These are phyloP conservation scores for Xeromyces bisporus DNA, from an alignment of 495 filamentous ascomycete species.

Conservation along the genomic window DNA sequence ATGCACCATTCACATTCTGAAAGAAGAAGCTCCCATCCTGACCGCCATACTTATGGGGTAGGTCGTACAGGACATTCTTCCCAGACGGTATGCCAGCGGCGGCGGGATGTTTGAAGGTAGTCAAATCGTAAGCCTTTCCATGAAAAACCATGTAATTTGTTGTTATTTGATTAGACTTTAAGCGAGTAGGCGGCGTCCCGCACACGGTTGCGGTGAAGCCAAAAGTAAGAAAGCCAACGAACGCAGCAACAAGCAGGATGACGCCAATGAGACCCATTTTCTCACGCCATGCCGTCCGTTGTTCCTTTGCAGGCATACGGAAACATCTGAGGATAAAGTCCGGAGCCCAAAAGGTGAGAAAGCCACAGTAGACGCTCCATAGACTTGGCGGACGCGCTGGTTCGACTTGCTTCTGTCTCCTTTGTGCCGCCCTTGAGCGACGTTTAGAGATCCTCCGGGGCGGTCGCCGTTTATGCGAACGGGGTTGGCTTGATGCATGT, in stretches of 20 bases:
- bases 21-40: slow-evolving; percentile 93
- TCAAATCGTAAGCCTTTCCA: slow-evolving; percentile 70
- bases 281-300: slow-evolving; percentile 91
- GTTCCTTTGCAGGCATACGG: slow-evolving; percentile 72
- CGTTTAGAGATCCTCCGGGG: slow-evolving; percentile 32
- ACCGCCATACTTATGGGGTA: slow-evolving; percentile 63
- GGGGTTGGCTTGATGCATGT: slow-evolving; percentile 24
- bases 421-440: slow-evolving; percentile 38
- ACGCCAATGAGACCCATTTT: slow-evolving; percentile 96
- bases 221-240: slow-evolving; percentile 94
- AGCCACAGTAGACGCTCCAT: slow-evolving; percentile 88
- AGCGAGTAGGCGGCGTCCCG: slow-evolving; percentile 42
- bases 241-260: slow-evolving; percentile 69
- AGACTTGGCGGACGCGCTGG: slow-evolving; percentile 63
- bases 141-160: slow-evolving; percentile 90
- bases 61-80: slow-evolving; percentile 69
- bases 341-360: slow-evolving; percentile 91
- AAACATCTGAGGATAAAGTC: slow-evolving; percentile 70
- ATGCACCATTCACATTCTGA: slow-evolving; percentile 95
- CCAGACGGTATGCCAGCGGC: slow-evolving; percentile 56
- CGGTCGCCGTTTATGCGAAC: slow-evolving; percentile 31
- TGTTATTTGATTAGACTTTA: slow-evolving; percentile 68
- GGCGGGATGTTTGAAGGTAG: slow-evolving; percentile 52
- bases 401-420: slow-evolving; percentile 46
- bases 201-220: slow-evolving; percentile 89